phyloP scores from a whole-genome alignment of 371 early-diverging fungal genomes.

The Massospora cicadina region DNA sequence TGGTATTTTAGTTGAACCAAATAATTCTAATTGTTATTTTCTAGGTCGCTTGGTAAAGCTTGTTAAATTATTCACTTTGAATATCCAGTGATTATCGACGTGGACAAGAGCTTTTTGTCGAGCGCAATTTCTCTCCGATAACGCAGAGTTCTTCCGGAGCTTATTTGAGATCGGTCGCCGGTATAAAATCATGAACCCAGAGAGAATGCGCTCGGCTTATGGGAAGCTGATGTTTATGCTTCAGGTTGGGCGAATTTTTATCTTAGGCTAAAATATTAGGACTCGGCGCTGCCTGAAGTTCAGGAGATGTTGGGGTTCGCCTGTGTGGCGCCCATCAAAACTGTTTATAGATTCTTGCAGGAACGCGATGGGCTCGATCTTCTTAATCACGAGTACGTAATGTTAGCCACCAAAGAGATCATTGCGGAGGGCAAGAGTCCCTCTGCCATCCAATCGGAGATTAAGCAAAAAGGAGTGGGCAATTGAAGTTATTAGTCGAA shows the following conservation, averaged over 20 bases:
- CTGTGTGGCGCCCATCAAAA: constrained; percentile 66
- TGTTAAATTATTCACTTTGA: too few species aligned
- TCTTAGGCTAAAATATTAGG: constrained; percentile 25
- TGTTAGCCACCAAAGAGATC: constrained; percentile 80
- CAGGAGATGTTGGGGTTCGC: constrained; percentile 63
- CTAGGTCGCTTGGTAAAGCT: constrained; percentile 9
- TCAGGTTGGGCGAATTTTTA: constrained; percentile 23
- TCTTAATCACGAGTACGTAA: constrained; percentile 59
- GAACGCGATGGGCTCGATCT: constrained; percentile 39
- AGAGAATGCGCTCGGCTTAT: constrained; percentile 86
- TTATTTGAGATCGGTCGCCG: constrained; percentile 93
- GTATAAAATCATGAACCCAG: constrained; percentile 96
- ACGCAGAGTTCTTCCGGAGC: constrained; percentile 69
- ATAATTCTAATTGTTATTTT: constrained; percentile 15
- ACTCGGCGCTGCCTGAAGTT: constrained; percentile 74
- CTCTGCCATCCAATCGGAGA: constrained; percentile 56
- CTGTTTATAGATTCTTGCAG: constrained; percentile 60
- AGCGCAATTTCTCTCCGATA: constrained; percentile 66
- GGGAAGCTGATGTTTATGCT: constrained; percentile 89
- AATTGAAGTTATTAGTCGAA: constrained; percentile 61
- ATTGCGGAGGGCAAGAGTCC: constrained; percentile 57
- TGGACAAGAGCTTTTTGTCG: constrained; percentile 75
- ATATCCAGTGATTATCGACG: constrained; percentile 54
- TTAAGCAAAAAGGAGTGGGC: constrained; percentile 78
- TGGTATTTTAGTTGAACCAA: constrained; percentile 26